A percentile compares a stretch with the other conserved stretches of the same genome.
These are phyloP conservation scores for Candida vaughaniae DNA, from an alignment of 805 yeast genomes.

Conservation along the genomic window DNA sequence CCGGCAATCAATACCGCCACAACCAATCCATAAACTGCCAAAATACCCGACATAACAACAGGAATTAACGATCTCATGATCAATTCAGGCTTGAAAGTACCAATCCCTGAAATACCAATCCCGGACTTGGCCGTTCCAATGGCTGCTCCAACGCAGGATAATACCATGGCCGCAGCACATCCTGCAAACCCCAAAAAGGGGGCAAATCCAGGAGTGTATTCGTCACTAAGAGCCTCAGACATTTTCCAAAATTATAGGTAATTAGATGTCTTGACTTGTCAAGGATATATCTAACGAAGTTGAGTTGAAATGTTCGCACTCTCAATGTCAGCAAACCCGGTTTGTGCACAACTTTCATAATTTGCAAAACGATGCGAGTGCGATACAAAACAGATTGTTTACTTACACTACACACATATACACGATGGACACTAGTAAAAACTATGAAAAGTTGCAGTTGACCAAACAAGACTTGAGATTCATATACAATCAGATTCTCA, in stretches of 20 bases:
- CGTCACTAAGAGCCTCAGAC: slow-evolving; percentile 32
- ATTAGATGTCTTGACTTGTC: too few relatives aligned
- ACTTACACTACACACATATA: too few relatives aligned
- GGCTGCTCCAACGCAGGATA: slow-evolving; percentile 97
- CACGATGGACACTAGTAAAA: slow-evolving; percentile 10
- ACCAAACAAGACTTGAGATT: slow-evolving; percentile 52
- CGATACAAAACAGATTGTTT: too few relatives aligned
- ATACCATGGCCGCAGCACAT: slow-evolving; percentile 87
- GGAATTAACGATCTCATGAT: slow-evolving; percentile 96
- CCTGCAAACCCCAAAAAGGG: slow-evolving; percentile 98
- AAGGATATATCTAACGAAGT: too few relatives aligned
- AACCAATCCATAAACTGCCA: slow-evolving; percentile 95
- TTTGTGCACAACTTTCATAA: too few relatives aligned
- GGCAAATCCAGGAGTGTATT: slow-evolving; percentile 86
- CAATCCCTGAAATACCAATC: slow-evolving; percentile 96
- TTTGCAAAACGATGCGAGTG: too few relatives aligned
- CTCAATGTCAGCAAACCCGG: too few relatives aligned
- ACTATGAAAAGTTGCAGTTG: slow-evolving; percentile 46
- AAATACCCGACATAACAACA: slow-evolving; percentile 96
- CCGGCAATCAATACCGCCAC: slow-evolving; percentile 96
- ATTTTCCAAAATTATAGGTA: too few relatives aligned
- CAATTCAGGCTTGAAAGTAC: slow-evolving; percentile 94
- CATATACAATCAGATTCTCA: slow-evolving; percentile 44
- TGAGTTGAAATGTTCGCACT: too few relatives aligned
- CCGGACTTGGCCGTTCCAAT: slow-evolving; percentile 98